Evolutionary conservation across 805 yeast genomes (phyloP).

Genomic region (Kluyveromyces nonfermentans): DNA sequence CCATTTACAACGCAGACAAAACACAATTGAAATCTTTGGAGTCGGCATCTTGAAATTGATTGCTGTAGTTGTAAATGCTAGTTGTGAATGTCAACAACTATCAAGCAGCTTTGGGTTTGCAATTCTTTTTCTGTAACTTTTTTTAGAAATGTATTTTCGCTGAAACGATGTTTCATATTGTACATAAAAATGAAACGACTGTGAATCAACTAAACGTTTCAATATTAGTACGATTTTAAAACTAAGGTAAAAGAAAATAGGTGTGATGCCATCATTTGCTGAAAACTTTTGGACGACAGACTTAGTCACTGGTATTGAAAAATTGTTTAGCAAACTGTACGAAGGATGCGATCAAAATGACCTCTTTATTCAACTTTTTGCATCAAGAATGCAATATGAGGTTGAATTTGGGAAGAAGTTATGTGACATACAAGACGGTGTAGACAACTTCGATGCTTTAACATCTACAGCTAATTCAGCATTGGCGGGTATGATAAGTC

Average conservation of each 20-base stretch:
- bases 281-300: constrained; percentile 73
- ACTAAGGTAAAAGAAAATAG: background rate
- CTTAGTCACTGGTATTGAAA: constrained; percentile 44
- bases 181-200: background rate
- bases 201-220: background rate
- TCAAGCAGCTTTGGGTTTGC: no score
- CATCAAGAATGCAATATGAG: constrained; percentile 66
- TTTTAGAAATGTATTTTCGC: background rate
- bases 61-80: background rate
- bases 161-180: background rate
- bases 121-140: background rate
- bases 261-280: constrained; percentile 44
- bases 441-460: constrained; percentile 13
- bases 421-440: constrained; percentile 14
- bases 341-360: constrained; percentile 64
- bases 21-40: constrained; percentile 60
- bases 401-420: constrained; percentile 52
- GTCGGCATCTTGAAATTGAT: constrained; percentile 22
- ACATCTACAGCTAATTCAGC: constrained; percentile 27
- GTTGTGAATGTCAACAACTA: no score
- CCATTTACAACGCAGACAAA: constrained; percentile 84
- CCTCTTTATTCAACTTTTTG: constrained; percentile 55
- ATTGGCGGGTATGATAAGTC: constrained; percentile 39
- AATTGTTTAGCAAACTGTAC: constrained; percentile 42
- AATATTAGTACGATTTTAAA: background rate